Conservation (phyloP, 352 stramenopile species). For the Globisporangium splendens region DNA sequence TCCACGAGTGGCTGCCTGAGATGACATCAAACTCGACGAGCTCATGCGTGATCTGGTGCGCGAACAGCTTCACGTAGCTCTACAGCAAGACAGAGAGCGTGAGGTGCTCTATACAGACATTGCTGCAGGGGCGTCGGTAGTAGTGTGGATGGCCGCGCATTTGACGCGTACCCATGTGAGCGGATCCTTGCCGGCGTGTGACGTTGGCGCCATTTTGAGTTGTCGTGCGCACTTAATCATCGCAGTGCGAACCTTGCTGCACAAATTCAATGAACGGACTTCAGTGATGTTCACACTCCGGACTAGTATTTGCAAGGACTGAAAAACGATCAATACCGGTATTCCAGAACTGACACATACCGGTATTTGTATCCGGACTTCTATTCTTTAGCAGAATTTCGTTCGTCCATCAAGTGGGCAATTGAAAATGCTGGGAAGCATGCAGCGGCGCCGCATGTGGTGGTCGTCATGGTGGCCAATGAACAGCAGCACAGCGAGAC, state of each 20-base stretch:
- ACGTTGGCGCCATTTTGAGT: slow-evolving; percentile 3
- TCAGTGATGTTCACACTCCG: no score
- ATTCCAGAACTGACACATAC: no score
- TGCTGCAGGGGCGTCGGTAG: no score
- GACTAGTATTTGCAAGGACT: no score
- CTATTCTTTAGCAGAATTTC: no score
- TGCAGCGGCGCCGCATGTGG: not conserved
- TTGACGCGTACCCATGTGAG: slow-evolving; percentile 46
- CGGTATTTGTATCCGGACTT: no score
- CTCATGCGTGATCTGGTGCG: slow-evolving; percentile 34
- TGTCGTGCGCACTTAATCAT: not conserved
- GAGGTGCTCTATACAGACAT: not conserved
- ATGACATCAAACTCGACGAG: slow-evolving; percentile 47
- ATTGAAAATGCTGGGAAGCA: no score
- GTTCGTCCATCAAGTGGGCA: no score
- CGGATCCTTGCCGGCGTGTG: slow-evolving; percentile 27
- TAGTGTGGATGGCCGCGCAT: no score
- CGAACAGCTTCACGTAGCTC: slow-evolving; percentile 69
- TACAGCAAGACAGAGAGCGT: slow-evolving; percentile 11
- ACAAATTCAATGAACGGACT: not conserved
- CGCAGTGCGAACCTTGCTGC: not conserved
- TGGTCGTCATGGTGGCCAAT: not conserved
- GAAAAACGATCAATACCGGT: no score
- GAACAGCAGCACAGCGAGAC: not conserved
- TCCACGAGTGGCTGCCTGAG: slow-evolving; percentile 57